Percentiles rank a stretch among this genome's conserved stretches.
phyloP scores from a whole-genome alignment of 2,329 filamentous ascomycete species.

The Fusarium albosuccineum region DNA sequence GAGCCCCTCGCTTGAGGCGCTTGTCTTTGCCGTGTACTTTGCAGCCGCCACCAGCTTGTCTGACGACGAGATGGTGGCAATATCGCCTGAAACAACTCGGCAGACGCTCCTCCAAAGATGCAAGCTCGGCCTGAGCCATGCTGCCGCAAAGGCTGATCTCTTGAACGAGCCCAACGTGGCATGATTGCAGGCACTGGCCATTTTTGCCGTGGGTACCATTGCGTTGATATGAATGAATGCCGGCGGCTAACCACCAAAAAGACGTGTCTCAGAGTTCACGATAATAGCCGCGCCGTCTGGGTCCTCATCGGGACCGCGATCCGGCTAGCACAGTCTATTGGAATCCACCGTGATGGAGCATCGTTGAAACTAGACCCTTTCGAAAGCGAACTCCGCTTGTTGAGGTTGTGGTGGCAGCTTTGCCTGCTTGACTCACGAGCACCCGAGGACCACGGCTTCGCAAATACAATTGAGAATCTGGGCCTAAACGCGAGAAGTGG shows the following conservation, averaged over 20 bases:
- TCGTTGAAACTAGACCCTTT: conserved; percentile 19
- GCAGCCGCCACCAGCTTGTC: conserved; percentile 17
- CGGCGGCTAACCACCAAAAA: not conserved
- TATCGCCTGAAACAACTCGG: conserved; percentile 10
- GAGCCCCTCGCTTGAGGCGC: conserved; percentile 7
- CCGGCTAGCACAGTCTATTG: conserved; percentile 23
- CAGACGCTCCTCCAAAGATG: conserved; percentile 12
- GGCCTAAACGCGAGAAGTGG: not conserved
- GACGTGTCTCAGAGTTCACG: conserved; percentile 19
- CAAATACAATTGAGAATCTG: conserved; percentile 13
- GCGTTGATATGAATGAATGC: too few relatives aligned
- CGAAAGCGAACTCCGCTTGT: conserved; percentile 21
- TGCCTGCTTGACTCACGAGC: conserved; percentile 21
- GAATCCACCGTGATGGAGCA: conserved; percentile 21
- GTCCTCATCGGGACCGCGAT: conserved; percentile 20
- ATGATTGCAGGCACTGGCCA: conserved; percentile 17
- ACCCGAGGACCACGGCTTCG: conserved; percentile 24
- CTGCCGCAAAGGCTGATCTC: conserved; percentile 12
- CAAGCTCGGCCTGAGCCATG: conserved; percentile 15
- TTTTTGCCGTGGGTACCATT: not conserved
- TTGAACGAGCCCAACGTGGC: conserved; percentile 20
- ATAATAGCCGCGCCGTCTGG: conserved; percentile 21
- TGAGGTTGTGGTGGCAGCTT: conserved; percentile 25
- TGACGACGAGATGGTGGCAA: conserved; percentile 5
- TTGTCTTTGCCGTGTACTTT: conserved; percentile 25